These are phyloP conservation scores for Didymella segeticola DNA, from an alignment of 2,329 filamentous ascomycete species.

Conservation along the genomic window DNA sequence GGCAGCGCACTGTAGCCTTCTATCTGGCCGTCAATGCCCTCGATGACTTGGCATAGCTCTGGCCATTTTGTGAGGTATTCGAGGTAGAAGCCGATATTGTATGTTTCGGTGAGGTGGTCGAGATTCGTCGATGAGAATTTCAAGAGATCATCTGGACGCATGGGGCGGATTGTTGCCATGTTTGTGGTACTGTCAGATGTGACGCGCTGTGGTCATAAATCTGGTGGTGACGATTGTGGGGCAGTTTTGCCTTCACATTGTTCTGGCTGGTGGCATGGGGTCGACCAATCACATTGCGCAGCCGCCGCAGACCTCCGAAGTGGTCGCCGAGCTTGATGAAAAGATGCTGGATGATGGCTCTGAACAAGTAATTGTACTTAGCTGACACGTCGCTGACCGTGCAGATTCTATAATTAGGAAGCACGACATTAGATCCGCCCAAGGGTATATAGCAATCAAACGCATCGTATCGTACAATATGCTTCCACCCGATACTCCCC, in stretches of 20 bases:
- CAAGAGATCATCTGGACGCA: constrained; percentile 73
- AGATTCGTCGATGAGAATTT: constrained; percentile 94
- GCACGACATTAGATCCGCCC: constrained; percentile 1
- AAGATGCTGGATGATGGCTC: not conserved
- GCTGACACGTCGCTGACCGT: not conserved
- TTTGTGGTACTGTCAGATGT: not conserved
- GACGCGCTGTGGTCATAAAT: not conserved
- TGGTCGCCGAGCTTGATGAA: not conserved
- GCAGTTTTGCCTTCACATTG: constrained; percentile 3
- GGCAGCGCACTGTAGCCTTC: constrained; percentile 82
- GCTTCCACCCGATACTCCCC: not conserved
- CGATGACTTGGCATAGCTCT: constrained; percentile 88
- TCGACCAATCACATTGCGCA: constrained; percentile 7
- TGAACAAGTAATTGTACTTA: not conserved
- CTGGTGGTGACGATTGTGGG: not conserved
- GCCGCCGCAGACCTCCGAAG: constrained; percentile 3
- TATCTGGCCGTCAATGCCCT: constrained; percentile 84
- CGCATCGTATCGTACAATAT: constrained; percentile 59
- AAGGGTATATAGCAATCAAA: constrained; percentile 47
- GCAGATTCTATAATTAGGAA: not conserved
- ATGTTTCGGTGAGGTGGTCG: constrained; percentile 96
- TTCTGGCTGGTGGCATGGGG: too few relatives aligned
- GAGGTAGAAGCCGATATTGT: constrained; percentile 93
- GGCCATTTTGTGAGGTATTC: constrained; percentile 97
- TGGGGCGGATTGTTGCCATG: constrained; percentile 87